Conservation (phyloP, 179 eudicot species). For the Sideroxylon spinosum region DNA sequence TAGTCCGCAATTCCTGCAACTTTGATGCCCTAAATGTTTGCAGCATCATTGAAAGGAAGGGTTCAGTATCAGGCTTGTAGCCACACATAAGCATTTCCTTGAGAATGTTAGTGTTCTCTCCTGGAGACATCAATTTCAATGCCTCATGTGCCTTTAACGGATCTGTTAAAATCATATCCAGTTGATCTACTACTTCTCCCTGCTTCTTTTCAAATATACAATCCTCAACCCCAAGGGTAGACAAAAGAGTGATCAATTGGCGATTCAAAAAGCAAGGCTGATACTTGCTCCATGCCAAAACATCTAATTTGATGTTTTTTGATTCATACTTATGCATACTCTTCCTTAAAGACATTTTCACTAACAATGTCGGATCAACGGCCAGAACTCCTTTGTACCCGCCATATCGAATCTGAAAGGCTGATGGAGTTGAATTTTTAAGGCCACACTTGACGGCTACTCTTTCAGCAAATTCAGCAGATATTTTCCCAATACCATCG, state of each 20-base stretch:
- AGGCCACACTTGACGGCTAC: constrained; percentile 66
- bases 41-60: constrained; percentile 86
- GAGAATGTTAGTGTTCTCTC: constrained; percentile 67
- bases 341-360: constrained; percentile 60
- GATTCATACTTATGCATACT: constrained; percentile 79
- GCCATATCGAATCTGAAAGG: constrained; percentile 81
- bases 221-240: constrained; percentile 80
- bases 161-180: constrained; percentile 57
- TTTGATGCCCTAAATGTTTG: constrained; percentile 71
- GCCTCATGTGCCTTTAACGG: constrained; percentile 71
- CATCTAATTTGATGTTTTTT: constrained; percentile 58
- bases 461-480: constrained; percentile 61
- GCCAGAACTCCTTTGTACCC: constrained; percentile 95
- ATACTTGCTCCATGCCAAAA: constrained; percentile 70
- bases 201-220: constrained; percentile 64
- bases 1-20: constrained; percentile 65
- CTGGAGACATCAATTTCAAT: constrained; percentile 72
- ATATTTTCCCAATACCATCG: constrained; percentile 90
- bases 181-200: constrained; percentile 54
- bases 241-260: constrained; percentile 70
- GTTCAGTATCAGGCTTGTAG: constrained; percentile 77
- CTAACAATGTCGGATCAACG: constrained; percentile 53
- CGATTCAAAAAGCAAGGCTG: constrained; percentile 84
- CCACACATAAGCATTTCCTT: constrained; percentile 82
- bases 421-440: constrained; percentile 51